Evolutionary conservation across 2,329 filamentous ascomycete species (phyloP), one percentile per base, ranked within the genome.

Genomic region (Diaporthe sp.): DNA sequence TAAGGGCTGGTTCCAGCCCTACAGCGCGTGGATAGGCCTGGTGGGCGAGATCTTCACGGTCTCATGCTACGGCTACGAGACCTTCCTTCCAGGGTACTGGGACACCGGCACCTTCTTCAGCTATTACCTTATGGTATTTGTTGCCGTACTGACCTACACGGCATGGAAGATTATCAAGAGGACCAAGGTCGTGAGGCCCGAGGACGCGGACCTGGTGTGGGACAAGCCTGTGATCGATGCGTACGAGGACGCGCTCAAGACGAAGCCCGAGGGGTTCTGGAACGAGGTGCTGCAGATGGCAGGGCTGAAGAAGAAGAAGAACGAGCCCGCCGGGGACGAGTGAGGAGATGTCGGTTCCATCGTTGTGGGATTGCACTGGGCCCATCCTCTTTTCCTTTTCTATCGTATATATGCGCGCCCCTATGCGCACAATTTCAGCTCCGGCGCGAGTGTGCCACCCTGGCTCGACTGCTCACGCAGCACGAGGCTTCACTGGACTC

Each of bases 91-190:
- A 0, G 82, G 82, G 0, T 74, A 78, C 42, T 77, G 76, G 84
- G 80, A 82, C 39, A 78, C 82, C 8, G 81, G 79, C 19, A 79
- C 79, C 67, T 84, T 84, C 78, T 84, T 84, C 77, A 79, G 84
- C 13, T 89, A 89, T 83, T 92, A 91, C 82, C 87, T 88, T 28
- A 90, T 91, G 88, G 84, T 89, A 75, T 82, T 91, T 15, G 80
- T 92, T 44, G 87, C 88, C 0, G 85, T 88, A 7, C 79, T 90
- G 49, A 83, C 90, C 37, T 93, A 89, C 80, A 72, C 88, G 22
- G 86, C 86, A 79, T 94, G 91, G 90, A 94, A 94, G 84, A 19
- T 94, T 0, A n/a, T 91, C 81, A 90, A 91, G 84, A 85, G 85
- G 75, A 94, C 92, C 2, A 87, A 86, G 76, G 84, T 90, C 71